phyloP scores from a whole-genome alignment of 2,329 filamentous ascomycete genomes.

The Stenocarpella maydis region DNA sequence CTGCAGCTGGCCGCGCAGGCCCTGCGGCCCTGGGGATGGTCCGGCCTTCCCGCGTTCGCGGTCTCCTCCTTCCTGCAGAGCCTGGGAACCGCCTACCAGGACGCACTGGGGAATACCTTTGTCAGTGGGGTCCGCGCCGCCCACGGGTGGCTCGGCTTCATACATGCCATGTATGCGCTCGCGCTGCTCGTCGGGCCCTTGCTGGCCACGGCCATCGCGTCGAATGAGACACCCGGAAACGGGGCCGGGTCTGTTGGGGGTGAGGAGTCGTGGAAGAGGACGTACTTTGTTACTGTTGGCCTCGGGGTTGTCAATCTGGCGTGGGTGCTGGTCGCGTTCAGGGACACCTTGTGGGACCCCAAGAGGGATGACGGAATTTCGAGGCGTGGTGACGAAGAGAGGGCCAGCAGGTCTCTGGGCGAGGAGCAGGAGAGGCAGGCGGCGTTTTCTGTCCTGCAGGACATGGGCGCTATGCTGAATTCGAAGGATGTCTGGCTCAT shows the following conservation, averaged over 20 bases:
- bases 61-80: constrained; percentile 66
- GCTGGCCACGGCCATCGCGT: constrained; percentile 59
- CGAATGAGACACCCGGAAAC: constrained; percentile 37
- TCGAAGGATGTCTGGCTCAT: constrained; percentile 62
- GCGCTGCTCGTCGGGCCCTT: constrained; percentile 67
- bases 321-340: constrained; percentile 57
- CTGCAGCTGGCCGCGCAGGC: constrained; percentile 63
- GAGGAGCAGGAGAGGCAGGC: constrained; percentile 52
- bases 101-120: constrained; percentile 70
- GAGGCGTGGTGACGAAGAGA: too few species aligned
- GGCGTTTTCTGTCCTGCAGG: constrained; percentile 47
- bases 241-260: constrained; percentile 38
- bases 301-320: constrained; percentile 60
- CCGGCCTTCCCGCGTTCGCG: constrained; percentile 63
- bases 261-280: constrained; percentile 57
- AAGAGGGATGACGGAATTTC: constrained; percentile 27
- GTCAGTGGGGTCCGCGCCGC: constrained; percentile 58
- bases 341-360: constrained; percentile 52
- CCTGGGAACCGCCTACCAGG: constrained; percentile 69
- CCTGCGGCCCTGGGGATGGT: constrained; percentile 58
- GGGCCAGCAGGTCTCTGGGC: constrained; percentile 35
- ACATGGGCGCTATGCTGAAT: constrained; percentile 37
- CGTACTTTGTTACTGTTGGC: constrained; percentile 63
- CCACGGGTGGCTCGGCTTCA: constrained; percentile 69
- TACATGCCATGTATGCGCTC: constrained; percentile 69